Percentiles rank a stretch among this genome's conserved stretches.
Conservation (phyloP, 78 protist species). For the Protostelium mycophagum region DNA sequence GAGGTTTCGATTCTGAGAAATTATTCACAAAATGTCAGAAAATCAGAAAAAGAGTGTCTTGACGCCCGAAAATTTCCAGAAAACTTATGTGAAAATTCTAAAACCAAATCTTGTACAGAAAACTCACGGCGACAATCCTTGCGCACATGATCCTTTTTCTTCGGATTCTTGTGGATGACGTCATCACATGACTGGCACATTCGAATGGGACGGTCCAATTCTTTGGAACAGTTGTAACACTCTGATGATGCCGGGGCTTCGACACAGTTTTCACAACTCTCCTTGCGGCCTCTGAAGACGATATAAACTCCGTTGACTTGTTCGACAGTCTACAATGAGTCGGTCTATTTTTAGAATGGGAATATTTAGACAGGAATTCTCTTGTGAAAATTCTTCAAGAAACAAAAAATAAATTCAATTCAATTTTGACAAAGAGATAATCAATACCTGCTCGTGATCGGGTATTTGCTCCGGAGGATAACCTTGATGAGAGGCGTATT, state of each 20-base stretch:
- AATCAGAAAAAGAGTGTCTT: too few relatives aligned
- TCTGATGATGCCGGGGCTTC: neutral
- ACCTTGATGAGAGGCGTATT: conserved; percentile 32
- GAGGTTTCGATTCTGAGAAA: neutral
- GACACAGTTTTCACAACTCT: neutral
- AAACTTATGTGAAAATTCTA: too few relatives aligned
- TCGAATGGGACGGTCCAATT: neutral
- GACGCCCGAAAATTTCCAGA: too few relatives aligned
- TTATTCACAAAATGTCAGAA: conserved; percentile 7
- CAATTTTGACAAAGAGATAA: neutral
- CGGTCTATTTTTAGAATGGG: neutral
- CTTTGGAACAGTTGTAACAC: neutral
- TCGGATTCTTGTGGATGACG: neutral
- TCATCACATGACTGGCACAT: neutral
- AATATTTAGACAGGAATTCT: neutral
- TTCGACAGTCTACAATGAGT: conserved; percentile 2
- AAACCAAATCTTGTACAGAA: too few relatives aligned
- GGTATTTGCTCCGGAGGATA: conserved; percentile 14
- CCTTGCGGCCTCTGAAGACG: conserved; percentile 19
- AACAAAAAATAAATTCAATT: neutral
- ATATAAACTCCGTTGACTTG: conserved; percentile 35
- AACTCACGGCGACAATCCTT: neutral
- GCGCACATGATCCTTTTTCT: neutral
- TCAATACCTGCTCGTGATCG: neutral
- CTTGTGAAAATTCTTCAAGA: neutral